These are phyloP conservation scores for Kurtzmaniella fragi DNA, from an alignment of 805 yeast genomes.

Conservation along the genomic window DNA sequence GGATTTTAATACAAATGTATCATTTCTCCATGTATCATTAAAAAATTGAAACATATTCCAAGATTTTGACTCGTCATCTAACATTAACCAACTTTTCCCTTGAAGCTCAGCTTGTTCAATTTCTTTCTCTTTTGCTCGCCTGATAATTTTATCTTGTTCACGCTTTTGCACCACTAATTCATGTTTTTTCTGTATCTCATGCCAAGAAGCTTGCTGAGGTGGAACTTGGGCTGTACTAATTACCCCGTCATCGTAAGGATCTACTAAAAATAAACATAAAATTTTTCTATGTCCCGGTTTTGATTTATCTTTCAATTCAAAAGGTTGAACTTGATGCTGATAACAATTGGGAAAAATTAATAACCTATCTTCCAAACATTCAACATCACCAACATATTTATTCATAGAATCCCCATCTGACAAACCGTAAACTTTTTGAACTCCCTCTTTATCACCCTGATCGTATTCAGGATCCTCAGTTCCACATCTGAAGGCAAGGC, in stretches of 20 bases:
- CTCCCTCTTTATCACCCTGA: conserved; percentile 24
- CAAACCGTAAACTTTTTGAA: conserved; percentile 21
- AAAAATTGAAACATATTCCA: conserved; percentile 3
- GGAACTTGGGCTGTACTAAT: conserved; percentile 27
- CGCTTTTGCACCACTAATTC: too few relatives aligned
- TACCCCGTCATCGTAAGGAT: conserved; percentile 26
- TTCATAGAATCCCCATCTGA: conserved; percentile 23
- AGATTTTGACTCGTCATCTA: too few relatives aligned
- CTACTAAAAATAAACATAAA: conserved; percentile 35
- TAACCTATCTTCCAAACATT: conserved; percentile 20
- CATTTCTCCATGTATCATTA: neutral
- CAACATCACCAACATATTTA: conserved; percentile 18
- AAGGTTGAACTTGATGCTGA: conserved; percentile 38
- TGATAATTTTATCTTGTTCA: conserved; percentile 5
- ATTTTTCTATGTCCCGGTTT: conserved; percentile 36
- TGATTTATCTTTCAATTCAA: conserved; percentile 28
- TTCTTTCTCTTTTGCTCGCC: conserved; percentile 1
- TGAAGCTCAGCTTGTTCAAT: too few relatives aligned
- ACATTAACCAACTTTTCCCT: too few relatives aligned
- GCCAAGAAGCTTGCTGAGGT: conserved; percentile 35
- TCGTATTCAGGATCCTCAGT: conserved; percentile 29
- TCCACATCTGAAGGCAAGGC: conserved; percentile 23
- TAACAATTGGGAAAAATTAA: conserved; percentile 33
- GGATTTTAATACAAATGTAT: conserved; percentile 4
- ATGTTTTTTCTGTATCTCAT: too few relatives aligned